These are phyloP conservation scores for Limtongia smithiae DNA, from an alignment of 805 yeast genomes.

Conservation along the genomic window DNA sequence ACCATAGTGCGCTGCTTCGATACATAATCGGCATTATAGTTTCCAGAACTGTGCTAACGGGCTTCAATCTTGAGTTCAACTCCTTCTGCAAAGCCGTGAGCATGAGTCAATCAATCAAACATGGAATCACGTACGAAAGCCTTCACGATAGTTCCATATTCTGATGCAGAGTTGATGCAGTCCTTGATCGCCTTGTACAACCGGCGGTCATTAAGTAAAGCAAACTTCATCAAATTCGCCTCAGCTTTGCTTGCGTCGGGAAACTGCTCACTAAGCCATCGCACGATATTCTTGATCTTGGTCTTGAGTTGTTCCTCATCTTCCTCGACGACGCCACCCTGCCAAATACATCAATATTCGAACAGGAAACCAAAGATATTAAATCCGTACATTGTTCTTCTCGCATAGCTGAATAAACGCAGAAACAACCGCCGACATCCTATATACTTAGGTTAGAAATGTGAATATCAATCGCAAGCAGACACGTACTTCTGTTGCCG, in stretches of 20 bases:
- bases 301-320: slow-evolving; percentile 6
- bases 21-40: slow-evolving; percentile 57
- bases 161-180: slow-evolving; percentile 55
- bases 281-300: slow-evolving; percentile 37
- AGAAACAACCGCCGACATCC: slow-evolving; percentile 43
- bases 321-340: slow-evolving; percentile 14
- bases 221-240: slow-evolving; percentile 52
- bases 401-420: slow-evolving; percentile 52
- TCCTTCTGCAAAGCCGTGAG: slow-evolving; percentile 42
- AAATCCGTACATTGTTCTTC: slow-evolving; percentile 39
- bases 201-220: slow-evolving; percentile 56
- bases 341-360: slow-evolving; percentile 21
- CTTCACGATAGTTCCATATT: slow-evolving; percentile 55
- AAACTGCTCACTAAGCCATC: slow-evolving; percentile 58
- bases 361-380: slow-evolving; percentile 14
- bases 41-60: slow-evolving; percentile 47
- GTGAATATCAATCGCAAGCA: background rate
- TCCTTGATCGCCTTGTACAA: slow-evolving; percentile 52
- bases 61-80: slow-evolving; percentile 48
- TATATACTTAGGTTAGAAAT: background rate
- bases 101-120: background rate
- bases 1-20: slow-evolving; percentile 57
- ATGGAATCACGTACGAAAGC: slow-evolving; percentile 40
- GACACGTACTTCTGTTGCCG: slow-evolving; percentile 55
- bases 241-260: slow-evolving; percentile 52